Base-by-base conservation (phyloP, 31 red algal species). In the Asparagopsis taxiformis region DNA sequence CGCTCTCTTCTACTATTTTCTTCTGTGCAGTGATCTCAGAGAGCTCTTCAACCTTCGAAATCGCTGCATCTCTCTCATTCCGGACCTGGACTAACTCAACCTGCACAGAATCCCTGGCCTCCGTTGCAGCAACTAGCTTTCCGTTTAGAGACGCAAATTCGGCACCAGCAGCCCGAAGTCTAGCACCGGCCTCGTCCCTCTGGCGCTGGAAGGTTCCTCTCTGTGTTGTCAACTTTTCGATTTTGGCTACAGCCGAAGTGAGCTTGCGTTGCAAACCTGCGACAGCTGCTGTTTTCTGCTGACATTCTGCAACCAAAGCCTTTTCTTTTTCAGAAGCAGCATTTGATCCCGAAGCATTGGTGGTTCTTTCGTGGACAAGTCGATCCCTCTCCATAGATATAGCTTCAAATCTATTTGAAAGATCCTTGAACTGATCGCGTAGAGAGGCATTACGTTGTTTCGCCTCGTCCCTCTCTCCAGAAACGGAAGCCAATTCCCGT, bases 151-250 rank as follows among this genome's bases (percentile, higher is more conserved):
- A 44, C 20, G 36, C 71, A 54, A 89, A 89, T 54, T 89, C 84
- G 53, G 67, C 65, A 2, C 74, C 84, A 9, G 84, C 84, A 32
- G 84, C 74, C 36, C 84, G 74, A 6, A 89, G 49, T 46, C 84
- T 74, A 8, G 68, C 56, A 46, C 84, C 75, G 25, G 74, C 84
- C 28, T 89, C 84, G 74, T 89, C 84, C 29, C 84, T 71, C 48
- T 89, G 84, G 15, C 84, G 32, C 41, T 74, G 84, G 56, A 58
- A 79, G n/a, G 33, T 59, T 21, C 58, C 58, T 51, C 49, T 58
- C 57, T 89, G 84, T 20, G 56, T 25, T 21, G 58, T 79, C 22
- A 89, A 37, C 73, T 89, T 89, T 55, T 89, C 84, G 66, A 89
- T 80, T 62, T 89, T 89, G 9, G 54, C 58, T 31, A 46, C 37